Conservation (phyloP, 2,329 filamentous ascomycete genomes). For the Lasiodiplodia hormozganensis region DNA sequence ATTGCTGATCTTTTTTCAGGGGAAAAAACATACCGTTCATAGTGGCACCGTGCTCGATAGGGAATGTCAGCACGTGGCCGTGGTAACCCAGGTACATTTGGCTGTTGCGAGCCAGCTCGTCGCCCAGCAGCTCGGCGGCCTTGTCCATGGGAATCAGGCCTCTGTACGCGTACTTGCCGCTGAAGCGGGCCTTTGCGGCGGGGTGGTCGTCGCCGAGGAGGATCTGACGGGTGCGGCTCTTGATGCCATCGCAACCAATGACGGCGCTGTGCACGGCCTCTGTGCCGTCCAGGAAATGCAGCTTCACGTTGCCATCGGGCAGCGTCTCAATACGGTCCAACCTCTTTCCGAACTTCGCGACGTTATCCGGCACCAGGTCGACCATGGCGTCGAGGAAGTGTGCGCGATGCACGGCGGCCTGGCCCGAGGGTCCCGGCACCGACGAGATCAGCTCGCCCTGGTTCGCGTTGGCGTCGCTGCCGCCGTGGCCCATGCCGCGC, state of each 20-base stretch:
- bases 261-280: slow-evolving; percentile 55
- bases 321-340: slow-evolving; percentile 37
- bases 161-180: slow-evolving; percentile 67
- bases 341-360: slow-evolving; percentile 51
- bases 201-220: slow-evolving; percentile 59
- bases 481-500: slow-evolving; percentile 41
- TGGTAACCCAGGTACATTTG: slow-evolving; percentile 65
- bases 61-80: slow-evolving; percentile 67
- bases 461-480: slow-evolving; percentile 33
- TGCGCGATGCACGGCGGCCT: slow-evolving; percentile 53
- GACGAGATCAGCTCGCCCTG: slow-evolving; percentile 38
- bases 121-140: slow-evolving; percentile 57
- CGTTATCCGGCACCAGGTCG: slow-evolving; percentile 52
- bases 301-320: slow-evolving; percentile 37
- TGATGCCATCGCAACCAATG: slow-evolving; percentile 70
- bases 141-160: slow-evolving; percentile 66
- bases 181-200: slow-evolving; percentile 58
- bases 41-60: slow-evolving; percentile 62
- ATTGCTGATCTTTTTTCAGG: background rate
- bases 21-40: slow-evolving; percentile 58
- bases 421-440: slow-evolving; percentile 33
- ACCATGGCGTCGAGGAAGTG: slow-evolving; percentile 58
- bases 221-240: slow-evolving; percentile 60
- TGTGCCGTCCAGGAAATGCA: slow-evolving; percentile 55
- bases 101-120: slow-evolving; percentile 56